Evolutionary conservation across 106 monocot species (phyloP), one percentile per base, ranked within the genome.

Genomic region (Dendrobium huoshanense): DNA sequence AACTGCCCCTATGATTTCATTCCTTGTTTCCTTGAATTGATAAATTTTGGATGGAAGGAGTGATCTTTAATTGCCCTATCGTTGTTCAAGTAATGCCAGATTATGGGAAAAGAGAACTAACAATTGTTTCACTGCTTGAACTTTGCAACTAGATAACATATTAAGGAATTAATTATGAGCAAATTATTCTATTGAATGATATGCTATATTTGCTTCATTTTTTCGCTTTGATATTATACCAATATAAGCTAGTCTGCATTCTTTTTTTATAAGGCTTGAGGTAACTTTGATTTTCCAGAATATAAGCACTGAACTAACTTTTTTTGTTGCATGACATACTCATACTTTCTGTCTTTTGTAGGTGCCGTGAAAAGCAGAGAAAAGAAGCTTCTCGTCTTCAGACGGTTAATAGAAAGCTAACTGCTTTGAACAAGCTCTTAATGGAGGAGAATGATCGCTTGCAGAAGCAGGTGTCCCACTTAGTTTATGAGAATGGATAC

Each of bases 381-480:
- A 97, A 94, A 73, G 96, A 97, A 79, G 77, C 94, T 80, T 92
- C 92, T 42, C 87, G 96, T 45, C 90, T 97, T 77, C 96, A 92
- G 82, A 81, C 94, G 0, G 96, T 97, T 55, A 97, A 97, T 67
- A 77, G 92, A 78, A 94, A 97, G 79, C 77, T 97, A 67, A 92
- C 92, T 77, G 94, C 96, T 13, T 90, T 97, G 96, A 97, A 97
- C 81, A 97, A 94, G 75, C 94, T 97, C 82, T 54, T 97, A 61
- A 94, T 97, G 96, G 96, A 97, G 80, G 96, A 97, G 80, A 97
- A 97, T 56, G 94, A 97, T 68, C 87, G 96, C 55, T 90, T 97
- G 54, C 96, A 97, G 81, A 97, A 97, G 72, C 96, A 97, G 83
- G 94, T 97, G 16, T 86, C 96, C 25, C 92, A 90, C 75, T 78